Evolutionary conservation across 768 basidiomycete genomes (phyloP), one percentile per base, ranked within the genome.

Genomic region (Xerocomellus dryophilus): DNA sequence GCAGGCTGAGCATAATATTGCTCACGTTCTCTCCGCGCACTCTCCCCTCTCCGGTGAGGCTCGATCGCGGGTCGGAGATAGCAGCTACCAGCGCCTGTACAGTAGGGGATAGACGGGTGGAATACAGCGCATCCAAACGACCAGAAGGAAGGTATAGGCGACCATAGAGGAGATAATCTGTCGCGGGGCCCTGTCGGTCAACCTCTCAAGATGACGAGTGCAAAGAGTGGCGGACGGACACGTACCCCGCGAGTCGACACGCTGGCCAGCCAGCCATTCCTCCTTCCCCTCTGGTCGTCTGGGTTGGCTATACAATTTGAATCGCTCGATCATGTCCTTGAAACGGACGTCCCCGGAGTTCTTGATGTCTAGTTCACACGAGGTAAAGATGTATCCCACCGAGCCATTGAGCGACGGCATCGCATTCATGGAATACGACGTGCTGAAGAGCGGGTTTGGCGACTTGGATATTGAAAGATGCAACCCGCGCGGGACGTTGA

Each of bases 111-210:
- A 97, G 63, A 14, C 94, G 80, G 20, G 85, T 88, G 2, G 93
- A 90, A 58, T 94, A 97, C 18, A 98, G 73, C 0, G 93, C 96
- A 62, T 97, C 93, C 38, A 98, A 76, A 41, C 93, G 78, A 10
- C 93, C 85, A 0, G 90, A 87, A 1, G 96, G 95, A 5, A 97
- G 80, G 70, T 96, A 93, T 38, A 95, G 78, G 4, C 93, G 84
- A 15, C 96, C 96, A 68, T 96, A 98, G 21, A 98, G 76, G 36
- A 98, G 81, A 69, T 94, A 98, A 71, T 98, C 96, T 95, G 59
- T 51, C 38, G 42, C 53, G 36, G 20, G 34, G 29, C 50, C 54
- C 59, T 56, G 57, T 53, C 40, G 52, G 59, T 69, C 62, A 69
- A 50, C 56, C 53, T 51, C 55, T 52, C 53, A 56, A 59, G 36